phyloP scores from a whole-genome alignment of 2,329 filamentous ascomycete genomes.

The Aureobasidium pullulans region DNA sequence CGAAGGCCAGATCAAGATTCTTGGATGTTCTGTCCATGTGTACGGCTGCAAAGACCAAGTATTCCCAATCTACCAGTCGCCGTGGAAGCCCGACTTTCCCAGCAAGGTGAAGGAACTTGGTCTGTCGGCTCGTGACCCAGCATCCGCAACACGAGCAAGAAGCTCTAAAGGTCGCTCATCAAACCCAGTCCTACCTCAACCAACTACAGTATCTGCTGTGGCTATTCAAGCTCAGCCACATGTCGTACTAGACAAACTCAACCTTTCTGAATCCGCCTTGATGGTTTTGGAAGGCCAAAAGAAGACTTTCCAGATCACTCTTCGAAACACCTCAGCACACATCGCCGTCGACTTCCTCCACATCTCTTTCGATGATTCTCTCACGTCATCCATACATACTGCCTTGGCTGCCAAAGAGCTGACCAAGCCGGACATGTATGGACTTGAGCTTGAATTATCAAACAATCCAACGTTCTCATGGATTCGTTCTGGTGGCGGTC shows the following conservation, averaged over 20 bases:
- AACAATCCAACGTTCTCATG: constrained; percentile 52
- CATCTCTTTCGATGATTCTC: constrained; percentile 86
- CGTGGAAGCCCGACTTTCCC: constrained; percentile 65
- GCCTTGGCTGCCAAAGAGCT: constrained; percentile 71
- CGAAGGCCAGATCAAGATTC: constrained; percentile 64
- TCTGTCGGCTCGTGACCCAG: constrained; percentile 20
- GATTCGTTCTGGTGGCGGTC: constrained; percentile 43
- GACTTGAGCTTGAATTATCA: constrained; percentile 73
- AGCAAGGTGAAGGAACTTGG: constrained; percentile 72
- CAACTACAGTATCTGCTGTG: constrained; percentile 52
- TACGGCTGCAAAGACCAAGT: constrained; percentile 72
- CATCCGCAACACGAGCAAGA: background rate
- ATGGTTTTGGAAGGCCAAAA: constrained; percentile 92
- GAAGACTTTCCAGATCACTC: constrained; percentile 66
- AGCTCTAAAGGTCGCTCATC: constrained; percentile 10
- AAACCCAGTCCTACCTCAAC: constrained; percentile 24
- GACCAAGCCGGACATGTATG: constrained; percentile 71
- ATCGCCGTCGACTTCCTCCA: constrained; percentile 76
- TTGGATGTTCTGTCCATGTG: constrained; percentile 71
- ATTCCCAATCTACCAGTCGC: constrained; percentile 74
- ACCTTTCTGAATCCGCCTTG: constrained; percentile 72
- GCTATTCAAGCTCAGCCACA: constrained; percentile 76
- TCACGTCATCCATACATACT: constrained; percentile 66
- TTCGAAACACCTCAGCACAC: constrained; percentile 64
- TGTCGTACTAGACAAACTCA: constrained; percentile 66